These are phyloP conservation scores for Tolypocladium inflatum DNA, from an alignment of 2,329 filamentous ascomycete species.

Conservation along the genomic window DNA sequence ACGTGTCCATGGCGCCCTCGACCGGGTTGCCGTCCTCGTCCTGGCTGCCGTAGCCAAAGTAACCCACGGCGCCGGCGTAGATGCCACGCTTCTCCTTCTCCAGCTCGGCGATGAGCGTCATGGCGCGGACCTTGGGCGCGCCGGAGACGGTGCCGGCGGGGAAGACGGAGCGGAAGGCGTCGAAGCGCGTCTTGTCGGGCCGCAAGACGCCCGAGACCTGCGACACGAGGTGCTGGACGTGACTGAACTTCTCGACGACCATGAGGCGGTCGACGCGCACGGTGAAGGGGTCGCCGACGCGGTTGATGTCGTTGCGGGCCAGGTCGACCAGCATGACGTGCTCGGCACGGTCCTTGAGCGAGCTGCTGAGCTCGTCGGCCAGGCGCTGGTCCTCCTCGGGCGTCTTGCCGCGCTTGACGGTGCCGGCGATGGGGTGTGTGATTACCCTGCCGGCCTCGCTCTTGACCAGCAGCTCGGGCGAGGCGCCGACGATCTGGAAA, in stretches of 20 bases:
- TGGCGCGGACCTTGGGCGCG: conserved; percentile 89
- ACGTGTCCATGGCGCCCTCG: conserved; percentile 88
- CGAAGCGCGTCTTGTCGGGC: conserved; percentile 77
- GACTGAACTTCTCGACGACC: conserved; percentile 89
- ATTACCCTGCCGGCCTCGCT: conserved; percentile 79
- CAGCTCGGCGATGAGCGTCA: conserved; percentile 93
- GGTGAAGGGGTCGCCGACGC: conserved; percentile 82
- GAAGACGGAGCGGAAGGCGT: conserved; percentile 94
- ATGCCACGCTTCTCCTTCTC: conserved; percentile 91
- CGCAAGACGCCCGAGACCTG: conserved; percentile 90
- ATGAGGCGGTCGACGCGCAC: conserved; percentile 90
- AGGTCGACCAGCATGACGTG: conserved; percentile 98
- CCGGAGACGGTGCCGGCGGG: conserved; percentile 93
- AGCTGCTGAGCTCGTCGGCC: conserved; percentile 66
- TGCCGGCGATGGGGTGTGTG: conserved; percentile 94
- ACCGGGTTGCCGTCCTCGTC: conserved; percentile 50
- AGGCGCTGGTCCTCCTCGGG: conserved; percentile 73
- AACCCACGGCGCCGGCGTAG: conserved; percentile 92
- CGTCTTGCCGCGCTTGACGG: conserved; percentile 76
- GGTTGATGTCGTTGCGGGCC: conserved; percentile 92
- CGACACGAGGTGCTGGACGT: conserved; percentile 94
- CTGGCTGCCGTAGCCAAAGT: conserved; percentile 80
- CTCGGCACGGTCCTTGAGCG: conserved; percentile 84
- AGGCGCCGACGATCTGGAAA: conserved; percentile 93
- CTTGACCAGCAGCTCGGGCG: conserved; percentile 90